A percentile compares a stretch with the other conserved stretches of the same genome.
phyloP scores from a whole-genome alignment of 1,284 basidiomycete species.

The Moesziomyces aphidis region DNA sequence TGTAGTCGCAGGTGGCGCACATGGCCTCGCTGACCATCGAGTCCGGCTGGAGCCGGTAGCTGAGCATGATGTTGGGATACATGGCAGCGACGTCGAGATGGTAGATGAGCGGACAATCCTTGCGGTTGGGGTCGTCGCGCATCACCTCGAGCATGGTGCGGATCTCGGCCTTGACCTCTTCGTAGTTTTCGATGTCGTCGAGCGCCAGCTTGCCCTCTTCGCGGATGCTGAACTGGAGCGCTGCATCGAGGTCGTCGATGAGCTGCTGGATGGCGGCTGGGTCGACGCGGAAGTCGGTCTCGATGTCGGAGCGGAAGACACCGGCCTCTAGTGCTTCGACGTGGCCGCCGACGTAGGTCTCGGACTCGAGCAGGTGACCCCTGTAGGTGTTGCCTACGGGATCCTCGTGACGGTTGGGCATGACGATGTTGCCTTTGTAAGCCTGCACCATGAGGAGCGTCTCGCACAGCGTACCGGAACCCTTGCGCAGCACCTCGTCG shows the following conservation, averaged over 20 bases:
- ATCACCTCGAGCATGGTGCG: conserved; percentile 83
- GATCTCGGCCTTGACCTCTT: conserved; percentile 88
- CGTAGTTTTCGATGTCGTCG: conserved; percentile 92
- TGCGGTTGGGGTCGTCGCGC: conserved; percentile 88
- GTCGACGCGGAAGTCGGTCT: conserved; percentile 93
- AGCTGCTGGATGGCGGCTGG: conserved; percentile 90
- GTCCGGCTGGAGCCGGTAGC: conserved; percentile 97
- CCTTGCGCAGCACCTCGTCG: conserved; percentile 96
- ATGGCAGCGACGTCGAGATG: conserved; percentile 99
- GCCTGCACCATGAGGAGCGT: conserved; percentile 99
- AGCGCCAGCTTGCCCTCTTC: conserved; percentile 87
- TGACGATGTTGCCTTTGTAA: conserved; percentile 88
- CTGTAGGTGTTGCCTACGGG: conserved; percentile 92
- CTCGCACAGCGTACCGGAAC: conserved; percentile 95
- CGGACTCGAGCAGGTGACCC: conserved; percentile 93
- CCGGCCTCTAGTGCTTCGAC: conserved; percentile 98
- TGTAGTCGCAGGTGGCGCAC: conserved; percentile 98
- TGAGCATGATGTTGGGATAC: conserved; percentile 99
- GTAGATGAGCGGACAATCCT: conserved; percentile 95
- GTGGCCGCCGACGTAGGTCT: conserved; percentile 99
- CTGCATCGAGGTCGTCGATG: conserved; percentile 92
- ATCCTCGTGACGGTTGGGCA: conserved; percentile 98
- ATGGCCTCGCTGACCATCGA: conserved; percentile 96
- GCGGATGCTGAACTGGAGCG: conserved; percentile 86
- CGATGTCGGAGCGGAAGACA: conserved; percentile 96